phyloP scores from a whole-genome alignment of 495 filamentous ascomycete species.

The Apiosordaria backusii region DNA sequence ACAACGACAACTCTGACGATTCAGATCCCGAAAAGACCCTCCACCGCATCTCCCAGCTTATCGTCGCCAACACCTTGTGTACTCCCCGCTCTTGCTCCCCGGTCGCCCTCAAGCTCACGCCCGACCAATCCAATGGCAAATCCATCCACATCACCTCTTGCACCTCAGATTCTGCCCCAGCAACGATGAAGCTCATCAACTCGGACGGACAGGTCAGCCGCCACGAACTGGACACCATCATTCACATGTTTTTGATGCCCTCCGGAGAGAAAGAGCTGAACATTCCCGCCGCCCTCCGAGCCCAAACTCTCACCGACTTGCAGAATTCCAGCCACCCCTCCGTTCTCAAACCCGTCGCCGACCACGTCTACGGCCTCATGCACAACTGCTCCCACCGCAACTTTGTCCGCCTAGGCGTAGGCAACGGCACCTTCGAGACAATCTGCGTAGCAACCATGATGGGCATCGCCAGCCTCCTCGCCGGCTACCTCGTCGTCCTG shows the following conservation, averaged over 20 bases:
- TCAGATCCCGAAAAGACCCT: constrained; percentile 26
- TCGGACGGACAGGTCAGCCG: constrained; percentile 14
- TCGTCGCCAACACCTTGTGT: constrained; percentile 31
- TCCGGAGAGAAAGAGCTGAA: constrained; percentile 42
- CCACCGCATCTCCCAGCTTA: constrained; percentile 35
- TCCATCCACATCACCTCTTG: constrained; percentile 2
- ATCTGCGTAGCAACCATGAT: constrained; percentile 40
- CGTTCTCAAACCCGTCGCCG: constrained; percentile 35
- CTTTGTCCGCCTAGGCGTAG: constrained; percentile 46
- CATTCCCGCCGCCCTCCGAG: constrained; percentile 36
- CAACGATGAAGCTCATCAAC: constrained; percentile 10
- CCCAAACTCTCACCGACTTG: constrained; percentile 30
- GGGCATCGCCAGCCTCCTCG: constrained; percentile 31
- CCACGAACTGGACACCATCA: constrained; percentile 36
- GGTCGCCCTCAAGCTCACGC: constrained; percentile 5
- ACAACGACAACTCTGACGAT: constrained; percentile 9
- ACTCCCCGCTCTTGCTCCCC: constrained; percentile 20
- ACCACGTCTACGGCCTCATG: constrained; percentile 44
- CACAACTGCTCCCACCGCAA: constrained; percentile 51
- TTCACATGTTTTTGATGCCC: constrained; percentile 36
- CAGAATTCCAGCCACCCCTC: constrained; percentile 26
- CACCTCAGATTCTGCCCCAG: constrained; percentile 3
- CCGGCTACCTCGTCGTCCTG: constrained; percentile 35
- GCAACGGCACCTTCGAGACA: constrained; percentile 44
- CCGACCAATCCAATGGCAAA: constrained; percentile 13